Conservation (phyloP, 164 flowering plant species). For the Magnolia officinalis region DNA sequence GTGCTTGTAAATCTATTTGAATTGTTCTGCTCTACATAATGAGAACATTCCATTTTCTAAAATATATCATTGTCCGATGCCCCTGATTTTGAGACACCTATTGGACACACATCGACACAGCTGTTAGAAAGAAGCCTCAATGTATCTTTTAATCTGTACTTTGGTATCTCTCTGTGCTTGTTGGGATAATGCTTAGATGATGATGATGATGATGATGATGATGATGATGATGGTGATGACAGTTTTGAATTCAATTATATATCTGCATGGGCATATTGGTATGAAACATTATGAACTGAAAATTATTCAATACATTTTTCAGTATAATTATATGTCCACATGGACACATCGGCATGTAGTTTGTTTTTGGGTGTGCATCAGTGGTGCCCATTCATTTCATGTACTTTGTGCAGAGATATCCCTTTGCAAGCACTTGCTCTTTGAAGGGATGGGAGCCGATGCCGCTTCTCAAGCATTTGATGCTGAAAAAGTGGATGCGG, state of each 20-base stretch:
- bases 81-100: too few relatives aligned
- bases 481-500: conserved; percentile 41
- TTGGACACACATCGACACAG: too few relatives aligned
- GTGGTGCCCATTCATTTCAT: conserved; percentile 4
- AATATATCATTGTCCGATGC: too few relatives aligned
- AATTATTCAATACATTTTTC: neutral
- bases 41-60: neutral
- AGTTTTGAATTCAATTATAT: neutral
- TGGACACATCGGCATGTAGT: neutral
- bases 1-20: neutral
- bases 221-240: neutral
- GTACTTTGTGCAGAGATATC: conserved; percentile 43
- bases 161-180: too few relatives aligned
- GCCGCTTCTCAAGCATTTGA: conserved; percentile 62
- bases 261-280: neutral
- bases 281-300: too few relatives aligned
- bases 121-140: too few relatives aligned
- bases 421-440: conserved; percentile 50
- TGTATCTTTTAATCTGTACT: too few relatives aligned
- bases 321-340: neutral
- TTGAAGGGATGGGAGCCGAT: conserved; percentile 53
- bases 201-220: neutral
- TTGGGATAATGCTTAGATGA: neutral
- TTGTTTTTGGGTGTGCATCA: neutral
- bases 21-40: neutral